phyloP scores from a whole-genome alignment of 345 rosid species.

The Syzygium oleosum region DNA sequence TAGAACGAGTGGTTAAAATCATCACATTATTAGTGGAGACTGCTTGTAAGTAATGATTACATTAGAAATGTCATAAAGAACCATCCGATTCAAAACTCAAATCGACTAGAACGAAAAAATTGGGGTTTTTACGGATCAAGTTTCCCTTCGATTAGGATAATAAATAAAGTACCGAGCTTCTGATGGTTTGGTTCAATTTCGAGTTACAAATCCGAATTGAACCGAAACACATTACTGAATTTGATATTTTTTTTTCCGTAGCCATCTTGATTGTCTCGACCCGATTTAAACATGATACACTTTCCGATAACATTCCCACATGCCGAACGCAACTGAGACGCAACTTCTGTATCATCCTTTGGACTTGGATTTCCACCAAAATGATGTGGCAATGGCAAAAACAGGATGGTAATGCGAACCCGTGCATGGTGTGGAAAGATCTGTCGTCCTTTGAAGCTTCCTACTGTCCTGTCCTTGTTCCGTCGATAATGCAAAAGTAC shows the following conservation, averaged over 20 bases:
- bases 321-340: not conserved
- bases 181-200: not conserved
- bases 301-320: not conserved
- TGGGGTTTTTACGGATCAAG: not conserved
- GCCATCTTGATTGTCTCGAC: not conserved
- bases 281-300: not conserved
- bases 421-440: not conserved
- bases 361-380: not conserved
- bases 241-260: accelerated
- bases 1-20: not conserved
- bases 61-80: not conserved
- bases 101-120: not conserved
- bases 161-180: not conserved
- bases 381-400: not conserved
- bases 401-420: not conserved
- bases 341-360: no score
- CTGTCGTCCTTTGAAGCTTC: not conserved
- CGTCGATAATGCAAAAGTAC: not conserved
- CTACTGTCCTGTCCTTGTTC: not conserved
- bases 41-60: not conserved
- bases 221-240: not conserved
- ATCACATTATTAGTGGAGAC: not conserved
- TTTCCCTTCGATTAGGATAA: accelerated
- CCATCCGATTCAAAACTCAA: not conserved
- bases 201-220: not conserved